A percentile compares a stretch with the other conserved stretches of the same genome.
Evolutionary conservation across 1,139 yeast genomes (phyloP).

Genomic region (Blastobotrys raffinosifermentans): DNA sequence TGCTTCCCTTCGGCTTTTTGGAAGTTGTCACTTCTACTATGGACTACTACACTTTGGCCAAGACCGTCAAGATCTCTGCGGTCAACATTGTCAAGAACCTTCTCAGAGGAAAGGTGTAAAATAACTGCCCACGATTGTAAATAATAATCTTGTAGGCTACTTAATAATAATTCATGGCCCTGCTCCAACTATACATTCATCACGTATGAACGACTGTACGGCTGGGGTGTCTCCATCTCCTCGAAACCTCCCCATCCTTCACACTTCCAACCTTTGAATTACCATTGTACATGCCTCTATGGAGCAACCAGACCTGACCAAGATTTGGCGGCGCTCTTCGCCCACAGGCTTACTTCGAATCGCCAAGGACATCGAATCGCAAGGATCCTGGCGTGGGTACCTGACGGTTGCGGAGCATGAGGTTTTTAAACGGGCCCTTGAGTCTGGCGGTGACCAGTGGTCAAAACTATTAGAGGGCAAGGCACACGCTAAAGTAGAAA

Average conservation of each 20-base stretch:
- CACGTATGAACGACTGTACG: too few species aligned
- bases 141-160: neutral
- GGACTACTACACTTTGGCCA: slow-evolving; percentile 61
- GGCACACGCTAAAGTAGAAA: slow-evolving; percentile 24
- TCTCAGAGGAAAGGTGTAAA: slow-evolving; percentile 58
- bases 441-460: slow-evolving; percentile 33
- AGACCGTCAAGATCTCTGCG: slow-evolving; percentile 70
- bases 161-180: neutral
- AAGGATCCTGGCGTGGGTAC: slow-evolving; percentile 37
- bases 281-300: neutral
- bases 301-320: slow-evolving; percentile 12
- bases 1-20: slow-evolving; percentile 92
- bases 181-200: too few species aligned
- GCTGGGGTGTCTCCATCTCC: too few species aligned
- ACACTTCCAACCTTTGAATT: too few species aligned
- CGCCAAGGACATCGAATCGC: slow-evolving; percentile 34
- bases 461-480: slow-evolving; percentile 30
- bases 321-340: slow-evolving; percentile 34
- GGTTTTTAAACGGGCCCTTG: slow-evolving; percentile 31
- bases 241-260: too few species aligned
- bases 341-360: slow-evolving; percentile 31
- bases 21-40: slow-evolving; percentile 76
- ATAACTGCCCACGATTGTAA: neutral
- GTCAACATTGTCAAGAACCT: slow-evolving; percentile 69
- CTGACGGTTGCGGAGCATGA: slow-evolving; percentile 35